Percentiles rank a stretch among this genome's conserved stretches.
Evolutionary conservation across 1,139 yeast species (phyloP).

Genomic region (Pichia terricola): DNA sequence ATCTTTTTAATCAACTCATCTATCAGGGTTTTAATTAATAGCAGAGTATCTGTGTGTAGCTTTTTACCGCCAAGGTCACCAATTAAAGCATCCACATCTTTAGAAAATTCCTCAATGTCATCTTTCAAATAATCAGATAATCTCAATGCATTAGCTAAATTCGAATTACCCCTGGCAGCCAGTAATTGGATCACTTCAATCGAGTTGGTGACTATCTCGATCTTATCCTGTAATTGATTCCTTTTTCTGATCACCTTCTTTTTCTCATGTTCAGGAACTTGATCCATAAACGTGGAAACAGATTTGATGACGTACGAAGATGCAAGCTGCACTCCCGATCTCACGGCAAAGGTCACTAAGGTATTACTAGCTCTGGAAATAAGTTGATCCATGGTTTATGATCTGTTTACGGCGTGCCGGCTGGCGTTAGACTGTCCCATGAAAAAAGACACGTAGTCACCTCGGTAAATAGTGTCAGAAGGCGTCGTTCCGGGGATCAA

Average conservation of each 20-base stretch:
- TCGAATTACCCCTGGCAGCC: conserved; percentile 65
- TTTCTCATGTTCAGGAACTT: conserved; percentile 52
- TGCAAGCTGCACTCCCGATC: conserved; percentile 70
- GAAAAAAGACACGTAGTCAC: too few species aligned
- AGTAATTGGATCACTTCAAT: conserved; percentile 61
- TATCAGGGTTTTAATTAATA: conserved; percentile 42
- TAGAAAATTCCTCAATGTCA: conserved; percentile 55
- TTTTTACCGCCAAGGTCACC: conserved; percentile 10
- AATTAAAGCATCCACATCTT: conserved; percentile 28
- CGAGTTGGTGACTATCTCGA: conserved; percentile 56
- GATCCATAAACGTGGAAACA: conserved; percentile 47
- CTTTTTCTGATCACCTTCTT: conserved; percentile 33
- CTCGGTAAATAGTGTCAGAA: too few species aligned
- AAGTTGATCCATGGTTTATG: conserved; percentile 19
- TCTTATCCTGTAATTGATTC: conserved; percentile 46
- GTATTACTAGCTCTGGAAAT: conserved; percentile 53
- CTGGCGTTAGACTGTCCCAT: too few species aligned
- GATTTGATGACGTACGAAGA: conserved; percentile 68
- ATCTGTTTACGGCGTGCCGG: background rate
- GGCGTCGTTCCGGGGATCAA: too few species aligned
- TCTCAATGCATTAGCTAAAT: conserved; percentile 46
- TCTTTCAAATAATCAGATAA: conserved; percentile 47
- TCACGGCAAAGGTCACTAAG: conserved; percentile 70
- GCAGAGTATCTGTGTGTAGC: conserved; percentile 29
- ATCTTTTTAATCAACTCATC: conserved; percentile 40